Evolutionary conservation across 2,329 filamentous ascomycete species (phyloP).

Genomic region (Talaromyces pinophilus): DNA sequence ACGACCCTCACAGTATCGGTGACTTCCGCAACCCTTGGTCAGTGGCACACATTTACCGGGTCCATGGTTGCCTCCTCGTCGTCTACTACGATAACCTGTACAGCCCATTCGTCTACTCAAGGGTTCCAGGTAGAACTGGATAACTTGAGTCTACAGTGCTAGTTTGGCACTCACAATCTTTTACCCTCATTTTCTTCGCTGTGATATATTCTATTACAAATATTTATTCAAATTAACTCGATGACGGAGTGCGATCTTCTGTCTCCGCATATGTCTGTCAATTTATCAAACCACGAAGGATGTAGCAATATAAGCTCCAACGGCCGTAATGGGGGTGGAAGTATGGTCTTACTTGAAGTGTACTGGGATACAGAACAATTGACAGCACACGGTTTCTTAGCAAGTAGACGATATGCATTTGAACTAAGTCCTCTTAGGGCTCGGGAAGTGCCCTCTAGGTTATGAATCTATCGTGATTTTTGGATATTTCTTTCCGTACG

Average conservation of each 20-base stretch:
- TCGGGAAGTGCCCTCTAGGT: too few relatives aligned
- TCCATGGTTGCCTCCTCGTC: not conserved
- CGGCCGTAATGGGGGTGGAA: not conserved
- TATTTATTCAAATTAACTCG: not conserved
- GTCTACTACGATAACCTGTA: not conserved
- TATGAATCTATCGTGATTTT: too few relatives aligned
- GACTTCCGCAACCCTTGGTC: not conserved
- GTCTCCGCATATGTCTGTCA: not conserved
- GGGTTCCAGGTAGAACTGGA: not conserved
- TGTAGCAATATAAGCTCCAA: not conserved
- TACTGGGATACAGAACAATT: not conserved
- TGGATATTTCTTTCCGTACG: too few relatives aligned
- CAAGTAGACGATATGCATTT: too few relatives aligned
- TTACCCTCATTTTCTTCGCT: not conserved
- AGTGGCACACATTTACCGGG: not conserved
- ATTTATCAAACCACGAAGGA: not conserved
- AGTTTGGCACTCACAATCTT: not conserved
- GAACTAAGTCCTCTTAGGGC: too few relatives aligned
- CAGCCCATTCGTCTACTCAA: not conserved
- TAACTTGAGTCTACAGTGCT: conserved; percentile 2
- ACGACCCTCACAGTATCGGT: not conserved
- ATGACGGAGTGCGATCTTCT: not conserved
- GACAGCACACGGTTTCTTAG: too few relatives aligned
- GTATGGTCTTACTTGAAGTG: not conserved
- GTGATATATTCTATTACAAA: not conserved